Conservation (phyloP, 2,329 filamentous ascomycete genomes). For the Pseudopithomyces chartarum region DNA sequence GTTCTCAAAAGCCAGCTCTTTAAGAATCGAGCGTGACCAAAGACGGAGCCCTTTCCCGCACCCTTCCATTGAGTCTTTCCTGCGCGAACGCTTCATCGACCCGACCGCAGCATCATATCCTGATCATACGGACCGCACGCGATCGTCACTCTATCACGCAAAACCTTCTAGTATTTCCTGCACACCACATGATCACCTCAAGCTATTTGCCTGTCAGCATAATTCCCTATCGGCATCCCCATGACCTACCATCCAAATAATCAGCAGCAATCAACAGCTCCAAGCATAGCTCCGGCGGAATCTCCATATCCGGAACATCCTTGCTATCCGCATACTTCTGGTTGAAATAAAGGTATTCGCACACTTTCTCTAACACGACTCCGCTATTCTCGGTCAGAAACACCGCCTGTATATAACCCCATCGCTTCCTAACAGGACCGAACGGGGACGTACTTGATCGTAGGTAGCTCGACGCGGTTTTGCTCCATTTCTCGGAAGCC, state of each 20-base stretch:
- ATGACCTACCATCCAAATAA: conserved; percentile 59
- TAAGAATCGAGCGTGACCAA: too few species aligned
- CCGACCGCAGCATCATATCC: too few species aligned
- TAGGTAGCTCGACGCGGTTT: conserved; percentile 69
- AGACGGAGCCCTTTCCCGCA: too few species aligned
- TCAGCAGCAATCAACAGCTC: conserved; percentile 79
- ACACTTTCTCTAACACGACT: conserved; percentile 77
- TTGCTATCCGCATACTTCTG: conserved; percentile 72
- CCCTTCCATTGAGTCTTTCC: too few species aligned
- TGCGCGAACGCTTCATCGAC: too few species aligned
- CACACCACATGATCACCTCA: neutral
- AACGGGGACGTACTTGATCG: conserved; percentile 67
- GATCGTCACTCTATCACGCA: too few species aligned
- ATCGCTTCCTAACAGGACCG: neutral
- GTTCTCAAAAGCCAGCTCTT: too few species aligned
- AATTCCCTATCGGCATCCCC: neutral
- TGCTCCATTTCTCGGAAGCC: conserved; percentile 69
- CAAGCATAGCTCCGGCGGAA: conserved; percentile 77
- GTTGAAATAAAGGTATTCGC: conserved; percentile 84
- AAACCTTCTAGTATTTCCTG: too few species aligned
- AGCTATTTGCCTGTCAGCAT: neutral
- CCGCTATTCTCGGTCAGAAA: conserved; percentile 56
- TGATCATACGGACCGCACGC: too few species aligned
- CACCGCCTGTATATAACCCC: neutral
- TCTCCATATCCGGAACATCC: conserved; percentile 80